phyloP scores from a whole-genome alignment of 441 rosid species.

The Populus tomentosa region DNA sequence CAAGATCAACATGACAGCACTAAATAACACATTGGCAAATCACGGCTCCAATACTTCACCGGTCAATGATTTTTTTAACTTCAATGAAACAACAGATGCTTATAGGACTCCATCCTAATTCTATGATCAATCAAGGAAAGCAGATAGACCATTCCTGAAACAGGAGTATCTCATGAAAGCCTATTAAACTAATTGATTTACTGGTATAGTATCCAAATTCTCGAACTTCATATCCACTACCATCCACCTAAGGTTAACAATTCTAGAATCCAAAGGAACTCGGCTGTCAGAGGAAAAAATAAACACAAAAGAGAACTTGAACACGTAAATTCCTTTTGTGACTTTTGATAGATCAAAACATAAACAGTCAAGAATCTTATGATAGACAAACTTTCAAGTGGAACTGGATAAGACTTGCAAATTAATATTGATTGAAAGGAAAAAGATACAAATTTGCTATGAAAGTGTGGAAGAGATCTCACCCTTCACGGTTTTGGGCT shows the following conservation, averaged over 20 bases:
- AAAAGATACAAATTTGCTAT: neutral
- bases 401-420: neutral
- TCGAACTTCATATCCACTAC: neutral
- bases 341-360: neutral
- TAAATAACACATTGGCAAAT: neutral
- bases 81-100: too few relatives aligned
- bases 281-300: neutral
- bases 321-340: neutral
- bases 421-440: neutral
- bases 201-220: neutral
- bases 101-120: too few relatives aligned
- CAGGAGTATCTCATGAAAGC: neutral
- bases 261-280: neutral
- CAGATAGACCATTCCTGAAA: neutral
- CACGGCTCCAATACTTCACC: neutral
- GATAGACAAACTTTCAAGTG: neutral
- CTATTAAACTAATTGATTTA: neutral
- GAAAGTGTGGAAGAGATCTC: conserved; percentile 15
- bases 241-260: neutral
- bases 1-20: neutral
- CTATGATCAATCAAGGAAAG: too few relatives aligned
- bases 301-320: neutral
- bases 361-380: neutral
- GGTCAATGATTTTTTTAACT: neutral
- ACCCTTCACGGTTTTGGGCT: conserved; percentile 64